phyloP scores from a whole-genome alignment of 2,329 filamentous ascomycete species.

The Aureobasidium sp. region DNA sequence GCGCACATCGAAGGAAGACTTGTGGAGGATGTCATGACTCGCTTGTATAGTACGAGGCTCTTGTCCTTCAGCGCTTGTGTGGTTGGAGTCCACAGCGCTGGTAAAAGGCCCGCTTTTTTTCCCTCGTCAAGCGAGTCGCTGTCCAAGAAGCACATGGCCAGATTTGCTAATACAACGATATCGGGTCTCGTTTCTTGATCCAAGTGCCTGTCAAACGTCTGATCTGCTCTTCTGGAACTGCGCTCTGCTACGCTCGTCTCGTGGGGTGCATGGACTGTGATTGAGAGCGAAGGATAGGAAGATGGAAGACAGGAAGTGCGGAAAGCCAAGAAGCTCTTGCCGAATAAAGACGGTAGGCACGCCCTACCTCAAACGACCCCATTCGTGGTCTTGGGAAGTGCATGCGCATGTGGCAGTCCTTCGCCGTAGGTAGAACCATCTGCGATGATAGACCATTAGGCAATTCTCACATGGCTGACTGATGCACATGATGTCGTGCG shows the following conservation, averaged over 20 bases:
- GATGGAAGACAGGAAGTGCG: neutral
- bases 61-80: conserved; percentile 4
- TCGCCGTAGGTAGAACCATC: too few species aligned
- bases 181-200: neutral
- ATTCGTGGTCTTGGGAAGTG: neutral
- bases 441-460: neutral
- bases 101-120: neutral
- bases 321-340: neutral
- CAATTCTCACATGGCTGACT: neutral
- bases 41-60: neutral
- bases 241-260: neutral
- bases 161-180: neutral
- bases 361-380: neutral
- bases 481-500: neutral
- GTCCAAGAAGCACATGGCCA: neutral
- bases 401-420: neutral
- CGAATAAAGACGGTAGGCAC: neutral
- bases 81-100: neutral
- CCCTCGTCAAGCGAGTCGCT: neutral
- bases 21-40: neutral
- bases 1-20: neutral
- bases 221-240: neutral
- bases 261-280: neutral
- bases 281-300: neutral
- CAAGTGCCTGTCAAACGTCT: neutral